Percentiles rank a stretch among this genome's conserved stretches.
Conservation (phyloP, 306 rosid species). For the Glycine soja region DNA sequence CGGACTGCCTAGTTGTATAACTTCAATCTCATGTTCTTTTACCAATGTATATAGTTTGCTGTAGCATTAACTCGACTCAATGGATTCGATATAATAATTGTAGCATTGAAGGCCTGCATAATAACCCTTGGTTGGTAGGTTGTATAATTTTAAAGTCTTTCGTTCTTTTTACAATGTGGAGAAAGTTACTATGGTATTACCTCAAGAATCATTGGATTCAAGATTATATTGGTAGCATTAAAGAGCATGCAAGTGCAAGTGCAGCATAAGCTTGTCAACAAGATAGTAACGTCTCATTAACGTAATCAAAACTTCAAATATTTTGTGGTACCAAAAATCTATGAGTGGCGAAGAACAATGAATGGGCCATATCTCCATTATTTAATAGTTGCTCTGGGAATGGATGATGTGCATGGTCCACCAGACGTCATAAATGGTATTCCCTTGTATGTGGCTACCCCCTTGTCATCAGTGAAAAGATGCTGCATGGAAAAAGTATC, state of each 20-base stretch:
- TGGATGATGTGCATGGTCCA: constrained; percentile 87
- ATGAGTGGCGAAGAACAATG: constrained; percentile 42
- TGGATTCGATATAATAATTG: not conserved
- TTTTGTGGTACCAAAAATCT: constrained; percentile 42
- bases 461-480: constrained; percentile 87
- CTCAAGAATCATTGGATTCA: constrained; percentile 18
- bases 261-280: constrained; percentile 34
- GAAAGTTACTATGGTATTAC: not conserved
- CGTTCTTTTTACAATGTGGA: not conserved
- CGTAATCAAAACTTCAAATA: constrained; percentile 38
- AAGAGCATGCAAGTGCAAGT: constrained; percentile 33
- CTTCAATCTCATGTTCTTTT: not conserved
- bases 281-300: constrained; percentile 19
- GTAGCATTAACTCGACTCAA: not conserved
- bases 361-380: constrained; percentile 48
- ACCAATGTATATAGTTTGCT: not conserved
- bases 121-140: constrained; percentile 3
- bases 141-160: not conserved
- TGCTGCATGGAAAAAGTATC: constrained; percentile 64
- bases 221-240: constrained; percentile 32
- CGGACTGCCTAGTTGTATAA: not conserved
- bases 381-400: constrained; percentile 75
- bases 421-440: constrained; percentile 90
- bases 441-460: constrained; percentile 90
- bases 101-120: not conserved